These are phyloP conservation scores for Lepidium aucheri DNA, from an alignment of 345 rosid genomes.

Conservation along the genomic window DNA sequence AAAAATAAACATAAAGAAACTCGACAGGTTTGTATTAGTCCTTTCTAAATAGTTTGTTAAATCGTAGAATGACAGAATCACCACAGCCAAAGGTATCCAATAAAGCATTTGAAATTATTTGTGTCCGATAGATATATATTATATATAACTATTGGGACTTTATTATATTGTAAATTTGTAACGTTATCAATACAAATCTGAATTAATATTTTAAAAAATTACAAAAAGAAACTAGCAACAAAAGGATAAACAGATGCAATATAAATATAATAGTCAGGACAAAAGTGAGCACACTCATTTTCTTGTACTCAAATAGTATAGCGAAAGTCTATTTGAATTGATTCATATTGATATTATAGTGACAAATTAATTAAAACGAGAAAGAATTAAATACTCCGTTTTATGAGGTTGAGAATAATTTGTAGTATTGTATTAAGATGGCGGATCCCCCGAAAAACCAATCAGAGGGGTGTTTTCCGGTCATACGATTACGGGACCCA, in stretches of 20 bases:
- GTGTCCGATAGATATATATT: too few relatives aligned
- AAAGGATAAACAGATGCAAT: not conserved
- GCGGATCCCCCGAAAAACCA: constrained; percentile 5
- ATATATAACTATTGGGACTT: too few relatives aligned
- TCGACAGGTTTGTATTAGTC: not conserved
- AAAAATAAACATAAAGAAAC: not conserved
- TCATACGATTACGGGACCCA: constrained; percentile 10
- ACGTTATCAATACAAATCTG: too few relatives aligned
- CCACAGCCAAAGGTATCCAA: not conserved
- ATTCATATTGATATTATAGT: not conserved
- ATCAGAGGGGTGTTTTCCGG: constrained; percentile 26
- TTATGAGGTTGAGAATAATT: too few relatives aligned
- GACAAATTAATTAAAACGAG: too few relatives aligned
- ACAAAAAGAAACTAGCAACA: not conserved
- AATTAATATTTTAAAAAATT: too few relatives aligned
- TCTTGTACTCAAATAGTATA: not conserved
- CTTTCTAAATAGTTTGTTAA: not conserved
- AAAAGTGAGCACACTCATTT: constrained; percentile 3
- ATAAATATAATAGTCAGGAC: not conserved
- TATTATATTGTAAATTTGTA: too few relatives aligned
- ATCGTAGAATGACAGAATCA: not conserved
- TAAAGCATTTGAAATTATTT: too few relatives aligned
- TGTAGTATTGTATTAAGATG: constrained; percentile 4
- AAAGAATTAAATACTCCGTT: too few relatives aligned
- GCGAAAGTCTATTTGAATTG: not conserved